Base-by-base conservation (phyloP, 108 stramenopile species). In the Nitzschia sp. region DNA sequence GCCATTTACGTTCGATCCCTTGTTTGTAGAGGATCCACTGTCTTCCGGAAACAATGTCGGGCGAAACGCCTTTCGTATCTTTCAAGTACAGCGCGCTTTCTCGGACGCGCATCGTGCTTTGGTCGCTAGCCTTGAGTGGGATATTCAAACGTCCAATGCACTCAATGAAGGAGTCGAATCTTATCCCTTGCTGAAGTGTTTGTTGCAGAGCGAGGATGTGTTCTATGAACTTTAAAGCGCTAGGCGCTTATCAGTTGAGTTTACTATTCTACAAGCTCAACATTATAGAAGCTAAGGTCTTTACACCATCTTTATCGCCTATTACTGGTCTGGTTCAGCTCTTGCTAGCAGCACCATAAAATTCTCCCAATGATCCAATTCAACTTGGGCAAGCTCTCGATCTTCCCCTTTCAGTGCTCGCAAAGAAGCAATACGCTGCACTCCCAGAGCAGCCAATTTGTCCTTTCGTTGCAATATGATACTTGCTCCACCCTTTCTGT, bases 1-100 rank as follows among this genome's bases (percentile, higher is more conserved):
- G 60, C 83, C 87, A 11, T 86, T 77, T 56, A 90, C 83, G 13
- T 91, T 96, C 67, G 97, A 97, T 79, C 97, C 96, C 6, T 78
- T 97, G 31, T 94, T 89, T 80, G 90, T 96, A 35, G 97, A 97
- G 73, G 97, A 97, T 67, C 97, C 96, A 5, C 69, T 97, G 35
- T 80, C 83, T 44, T 63, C 83, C 26, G 81, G 88, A 34, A 97
- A 97, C 74, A 97, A 97, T 72, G 94, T 97, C 34, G 95, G 95
- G 33, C 72, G 95, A 25, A 97, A 97, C 67, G 88, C 94, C 35
- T 97, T 97, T 77, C 84, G 97, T 53, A 94, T 96, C 41, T 84
- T 89, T 65, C 90, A 91, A 73, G 87, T 94, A 33, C 86, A 87
- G 63, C 77, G 93, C 29, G 93, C 93, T 32, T 94, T 94, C 68